phyloP scores from a whole-genome alignment of 2,329 filamentous ascomycete genomes.

The Metarhizium robertsii region DNA sequence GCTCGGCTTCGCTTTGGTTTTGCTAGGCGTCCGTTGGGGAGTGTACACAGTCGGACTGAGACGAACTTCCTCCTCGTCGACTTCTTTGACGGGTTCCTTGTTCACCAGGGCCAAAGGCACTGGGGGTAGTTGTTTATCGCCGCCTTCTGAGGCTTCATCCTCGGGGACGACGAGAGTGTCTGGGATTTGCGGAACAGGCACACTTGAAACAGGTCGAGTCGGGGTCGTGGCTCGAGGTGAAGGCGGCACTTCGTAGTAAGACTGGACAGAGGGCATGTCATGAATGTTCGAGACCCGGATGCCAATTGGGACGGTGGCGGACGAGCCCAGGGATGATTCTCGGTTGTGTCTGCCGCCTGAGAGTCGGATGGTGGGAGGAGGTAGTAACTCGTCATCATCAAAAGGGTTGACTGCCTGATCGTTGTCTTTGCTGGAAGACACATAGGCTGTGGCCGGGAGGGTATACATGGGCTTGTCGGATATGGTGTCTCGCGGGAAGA shows the following conservation, averaged over 20 bases:
- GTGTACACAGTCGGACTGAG: slow-evolving; percentile 46
- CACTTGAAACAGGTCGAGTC: background rate
- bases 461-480: slow-evolving; percentile 22
- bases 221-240: background rate
- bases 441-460: slow-evolving; percentile 23
- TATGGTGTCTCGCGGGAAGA: slow-evolving; percentile 8
- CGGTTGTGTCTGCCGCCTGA: slow-evolving; percentile 34
- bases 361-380: slow-evolving; percentile 33
- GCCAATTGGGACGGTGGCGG: slow-evolving; percentile 63
- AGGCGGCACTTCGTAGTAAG: slow-evolving; percentile 6
- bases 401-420: slow-evolving; percentile 1
- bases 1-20: background rate
- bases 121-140: slow-evolving; percentile 20
- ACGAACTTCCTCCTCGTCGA: slow-evolving; percentile 22
- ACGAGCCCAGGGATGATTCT: slow-evolving; percentile 53
- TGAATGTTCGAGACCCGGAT: slow-evolving; percentile 54
- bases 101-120: slow-evolving; percentile 17
- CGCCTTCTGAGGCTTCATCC: background rate
- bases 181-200: background rate
- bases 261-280: slow-evolving; percentile 30
- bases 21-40: slow-evolving; percentile 18
- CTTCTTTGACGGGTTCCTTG: background rate
- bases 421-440: slow-evolving; percentile 3
- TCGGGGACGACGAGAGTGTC: background rate
- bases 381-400: slow-evolving; percentile 17